Conservation (phyloP, 371 early-diverging fungal genomes). For the Basidiobolus meristosporus region DNA sequence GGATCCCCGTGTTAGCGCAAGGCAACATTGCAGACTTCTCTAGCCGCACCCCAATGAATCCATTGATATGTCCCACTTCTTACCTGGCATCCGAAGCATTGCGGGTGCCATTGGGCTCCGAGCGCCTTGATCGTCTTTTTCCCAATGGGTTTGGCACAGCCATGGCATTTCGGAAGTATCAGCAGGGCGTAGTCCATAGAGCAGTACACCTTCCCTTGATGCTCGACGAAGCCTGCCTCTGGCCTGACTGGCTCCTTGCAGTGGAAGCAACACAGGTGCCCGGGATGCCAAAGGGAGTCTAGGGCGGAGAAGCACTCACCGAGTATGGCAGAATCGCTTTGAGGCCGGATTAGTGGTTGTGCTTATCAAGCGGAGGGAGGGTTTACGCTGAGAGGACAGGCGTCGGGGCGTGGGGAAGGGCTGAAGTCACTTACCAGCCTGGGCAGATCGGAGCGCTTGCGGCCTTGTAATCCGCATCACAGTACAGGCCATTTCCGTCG, state of each 20-base stretch:
- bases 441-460: conserved; percentile 4
- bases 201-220: conserved; percentile 60
- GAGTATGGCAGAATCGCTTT: conserved; percentile 23
- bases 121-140: conserved; percentile 57
- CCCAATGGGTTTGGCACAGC: conserved; percentile 42
- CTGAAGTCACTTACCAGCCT: conserved; percentile 7
- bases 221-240: conserved; percentile 25
- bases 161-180: conserved; percentile 42
- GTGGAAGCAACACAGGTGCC: conserved; percentile 41
- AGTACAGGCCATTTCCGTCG: too few relatives aligned
- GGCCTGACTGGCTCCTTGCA: conserved; percentile 35
- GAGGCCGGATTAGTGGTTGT: too few relatives aligned
- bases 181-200: conserved; percentile 40
- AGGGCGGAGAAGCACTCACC: conserved; percentile 32
- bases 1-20: not conserved
- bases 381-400: too few relatives aligned
- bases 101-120: conserved; percentile 65
- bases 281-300: conserved; percentile 37
- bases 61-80: conserved; percentile 1
- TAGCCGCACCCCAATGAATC: too few relatives aligned
- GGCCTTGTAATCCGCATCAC: too few relatives aligned
- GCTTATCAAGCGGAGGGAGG: too few relatives aligned
- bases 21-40: too few relatives aligned
- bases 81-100: conserved; percentile 52
- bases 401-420: too few relatives aligned